Evolutionary conservation across 108 stramenopile species (phyloP).

Genomic region (Skeletonema costatum): DNA sequence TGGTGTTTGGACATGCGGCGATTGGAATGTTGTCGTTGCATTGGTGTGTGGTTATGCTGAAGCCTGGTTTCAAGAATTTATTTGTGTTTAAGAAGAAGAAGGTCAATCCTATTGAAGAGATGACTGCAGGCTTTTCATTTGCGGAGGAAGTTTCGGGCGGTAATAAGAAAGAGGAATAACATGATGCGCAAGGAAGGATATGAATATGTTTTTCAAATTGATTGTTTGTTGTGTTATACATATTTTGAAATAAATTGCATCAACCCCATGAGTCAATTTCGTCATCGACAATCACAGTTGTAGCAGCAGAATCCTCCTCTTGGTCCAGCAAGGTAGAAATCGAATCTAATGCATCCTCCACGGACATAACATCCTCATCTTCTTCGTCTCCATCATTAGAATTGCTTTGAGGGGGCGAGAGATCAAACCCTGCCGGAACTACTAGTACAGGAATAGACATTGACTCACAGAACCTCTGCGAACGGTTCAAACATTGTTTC

Average conservation of each 20-base stretch:
- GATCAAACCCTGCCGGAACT: conserved; percentile 25
- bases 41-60: conserved; percentile 42
- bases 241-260: no score
- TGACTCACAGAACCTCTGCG: conserved; percentile 20
- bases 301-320: not conserved
- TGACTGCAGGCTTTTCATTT: conserved; percentile 22
- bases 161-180: not conserved
- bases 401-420: conserved; percentile 28
- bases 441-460: conserved; percentile 8
- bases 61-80: conserved; percentile 33
- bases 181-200: not conserved
- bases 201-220: not conserved
- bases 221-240: no score
- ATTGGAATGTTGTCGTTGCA: conserved; percentile 45
- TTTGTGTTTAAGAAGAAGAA: conserved; percentile 42
- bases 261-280: not conserved
- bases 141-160: conserved; percentile 29
- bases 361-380: not conserved
- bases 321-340: not conserved
- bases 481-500: conserved; percentile 27
- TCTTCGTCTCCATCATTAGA: conserved; percentile 14
- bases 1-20: conserved; percentile 41
- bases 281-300: not conserved
- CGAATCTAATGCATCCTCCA: not conserved
- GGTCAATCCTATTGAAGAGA: not conserved